These are phyloP conservation scores for Rhizophagus sp. DNA, from an alignment of 192 early-diverging fungal genomes.

Conservation along the genomic window DNA sequence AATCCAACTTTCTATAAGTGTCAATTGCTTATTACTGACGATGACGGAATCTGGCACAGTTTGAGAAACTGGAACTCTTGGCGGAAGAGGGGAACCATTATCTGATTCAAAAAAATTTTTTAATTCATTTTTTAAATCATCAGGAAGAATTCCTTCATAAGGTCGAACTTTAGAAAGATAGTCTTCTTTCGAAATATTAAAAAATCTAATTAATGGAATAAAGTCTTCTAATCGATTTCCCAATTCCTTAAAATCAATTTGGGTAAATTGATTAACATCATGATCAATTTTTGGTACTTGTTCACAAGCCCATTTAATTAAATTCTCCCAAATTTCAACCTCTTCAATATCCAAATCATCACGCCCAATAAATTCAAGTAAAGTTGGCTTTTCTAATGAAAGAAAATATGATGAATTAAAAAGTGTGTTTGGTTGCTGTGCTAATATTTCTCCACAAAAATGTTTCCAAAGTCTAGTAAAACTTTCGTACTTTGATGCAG, in stretches of 20 bases:
- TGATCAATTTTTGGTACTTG: neutral
- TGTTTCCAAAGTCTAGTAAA: neutral
- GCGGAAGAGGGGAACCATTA: neutral
- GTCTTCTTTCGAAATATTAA: neutral
- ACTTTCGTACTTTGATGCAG: neutral
- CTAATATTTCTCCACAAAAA: neutral
- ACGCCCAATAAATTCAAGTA: neutral
- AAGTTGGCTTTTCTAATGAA: neutral
- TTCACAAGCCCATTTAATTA: neutral
- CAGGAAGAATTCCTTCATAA: neutral
- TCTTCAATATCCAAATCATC: neutral
- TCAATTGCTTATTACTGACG: neutral
- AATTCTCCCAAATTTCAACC: conserved; percentile 6
- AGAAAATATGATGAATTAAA: neutral
- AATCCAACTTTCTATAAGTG: conserved; percentile 1
- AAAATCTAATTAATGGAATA: conserved; percentile 23
- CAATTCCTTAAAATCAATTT: neutral
- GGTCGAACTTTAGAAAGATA: neutral
- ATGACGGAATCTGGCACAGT: neutral
- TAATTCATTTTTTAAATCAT: neutral
- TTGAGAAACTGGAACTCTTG: neutral
- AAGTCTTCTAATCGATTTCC: neutral
- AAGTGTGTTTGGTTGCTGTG: neutral
- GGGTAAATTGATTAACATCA: neutral
- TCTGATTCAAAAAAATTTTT: neutral